Evolutionary conservation across 148 eudicot genomes (phyloP), one percentile per base, ranked within the genome.

Genomic region (Dysphania ambrosioides): DNA sequence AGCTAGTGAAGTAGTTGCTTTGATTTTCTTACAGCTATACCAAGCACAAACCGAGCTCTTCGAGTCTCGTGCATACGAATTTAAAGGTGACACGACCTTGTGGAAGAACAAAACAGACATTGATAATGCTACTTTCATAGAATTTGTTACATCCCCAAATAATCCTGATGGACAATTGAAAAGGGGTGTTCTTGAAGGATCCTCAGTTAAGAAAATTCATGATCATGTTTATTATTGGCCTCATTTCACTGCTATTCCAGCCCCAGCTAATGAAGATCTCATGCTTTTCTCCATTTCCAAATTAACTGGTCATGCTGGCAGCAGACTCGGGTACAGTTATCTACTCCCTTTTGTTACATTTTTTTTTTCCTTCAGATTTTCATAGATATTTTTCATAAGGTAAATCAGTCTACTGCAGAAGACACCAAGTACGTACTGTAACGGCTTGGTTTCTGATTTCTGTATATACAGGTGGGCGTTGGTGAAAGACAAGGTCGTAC

Each of bases 171-270:
- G 89, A 1, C 55, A 75, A 9, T 42, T 88, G 42, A 85, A 80
- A 41, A 71, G 70, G 4, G 16, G 53, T 47, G 53, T 15, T 47
- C 80, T 83, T 30, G 11, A 75, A 55, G 87, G 87, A 11, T 72
- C 83, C n/a, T 72, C 57, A 32, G 82, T 66, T 10, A 84, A 72
- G 56, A 71, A 78, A 8, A 80, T 86, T 36, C 44, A 86, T 74
- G 90, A 87, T 77, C 87, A 76, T 76, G 87, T 86, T 42, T 87
- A 84, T 75, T 83, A 79, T 74, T 87, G 92, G 92, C 92, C 92
- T 1, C 92, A 87, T 86, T 87, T 67, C 70, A 82, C 90, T 19
- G 67, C 89, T 16, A 82, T 87, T 65, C 75, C 86, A 1, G 42
- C 84, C 4, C 90, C 88, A 0, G 72, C 86, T 3, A 76, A 86